These are phyloP conservation scores for Dryadomyces quercivorus DNA, from an alignment of 2,329 filamentous ascomycete species.

Conservation along the genomic window DNA sequence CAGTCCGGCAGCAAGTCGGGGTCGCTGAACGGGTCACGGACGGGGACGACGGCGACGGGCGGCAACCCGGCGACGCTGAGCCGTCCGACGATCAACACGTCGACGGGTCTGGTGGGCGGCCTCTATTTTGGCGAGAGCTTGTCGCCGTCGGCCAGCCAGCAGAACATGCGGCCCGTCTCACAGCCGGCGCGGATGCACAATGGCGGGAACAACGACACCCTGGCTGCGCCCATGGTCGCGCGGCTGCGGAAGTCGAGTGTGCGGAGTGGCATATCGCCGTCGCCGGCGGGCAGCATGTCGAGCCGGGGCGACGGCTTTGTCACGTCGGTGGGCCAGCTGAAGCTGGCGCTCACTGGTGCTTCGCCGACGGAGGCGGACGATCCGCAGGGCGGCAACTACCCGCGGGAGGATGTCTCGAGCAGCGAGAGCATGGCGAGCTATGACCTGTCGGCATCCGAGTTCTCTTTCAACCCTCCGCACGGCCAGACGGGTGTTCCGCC, in stretches of 20 bases:
- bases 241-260: slow-evolving; percentile 42
- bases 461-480: slow-evolving; percentile 40
- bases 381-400: slow-evolving; percentile 21
- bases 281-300: slow-evolving; percentile 19
- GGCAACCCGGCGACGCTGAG: slow-evolving; percentile 22
- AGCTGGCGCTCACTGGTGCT: slow-evolving; percentile 46
- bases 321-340: slow-evolving; percentile 52
- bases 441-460: slow-evolving; percentile 54
- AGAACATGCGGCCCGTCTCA: slow-evolving; percentile 37
- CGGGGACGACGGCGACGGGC: slow-evolving; percentile 43
- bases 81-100: slow-evolving; percentile 39
- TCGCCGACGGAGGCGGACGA: slow-evolving; percentile 19
- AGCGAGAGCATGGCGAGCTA: slow-evolving; percentile 62
- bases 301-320: slow-evolving; percentile 28
- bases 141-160: slow-evolving; percentile 35
- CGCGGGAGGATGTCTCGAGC: slow-evolving; percentile 39
- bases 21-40: slow-evolving; percentile 65
- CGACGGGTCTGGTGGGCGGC: slow-evolving; percentile 14
- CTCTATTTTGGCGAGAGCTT: slow-evolving; percentile 17
- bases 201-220: slow-evolving; percentile 8
- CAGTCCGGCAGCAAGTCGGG: slow-evolving; percentile 58
- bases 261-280: slow-evolving; percentile 36
- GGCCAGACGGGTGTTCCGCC: neutral
- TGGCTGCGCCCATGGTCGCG: slow-evolving; percentile 21
- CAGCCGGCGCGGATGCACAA: slow-evolving; percentile 18